These are phyloP conservation scores for Acer yangbiense DNA, from an alignment of 345 rosid species.

Conservation along the genomic window DNA sequence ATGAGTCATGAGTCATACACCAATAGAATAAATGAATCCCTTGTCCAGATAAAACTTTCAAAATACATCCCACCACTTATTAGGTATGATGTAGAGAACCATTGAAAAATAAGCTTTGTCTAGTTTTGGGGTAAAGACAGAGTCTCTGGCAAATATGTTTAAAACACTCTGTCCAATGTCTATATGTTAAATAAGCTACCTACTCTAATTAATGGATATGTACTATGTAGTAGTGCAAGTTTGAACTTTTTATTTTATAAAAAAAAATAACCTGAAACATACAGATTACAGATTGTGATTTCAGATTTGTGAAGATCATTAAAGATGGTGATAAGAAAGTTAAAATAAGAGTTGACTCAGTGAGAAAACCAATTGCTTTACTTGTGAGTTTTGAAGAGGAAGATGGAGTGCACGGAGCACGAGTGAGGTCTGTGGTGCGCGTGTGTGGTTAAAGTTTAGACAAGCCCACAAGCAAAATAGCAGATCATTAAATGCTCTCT, in stretches of 20 bases:
- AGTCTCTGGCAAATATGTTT: neutral
- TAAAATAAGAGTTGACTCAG: too few species aligned
- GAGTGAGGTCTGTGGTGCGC: constrained; percentile 31
- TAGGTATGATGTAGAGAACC: neutral
- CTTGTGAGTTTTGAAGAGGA: too few species aligned
- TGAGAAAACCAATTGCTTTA: too few species aligned
- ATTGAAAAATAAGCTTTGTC: neutral
- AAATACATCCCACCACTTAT: neutral
- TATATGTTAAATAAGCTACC: neutral
- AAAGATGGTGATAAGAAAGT: too few species aligned
- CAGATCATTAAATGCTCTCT: neutral
- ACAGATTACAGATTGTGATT: neutral
- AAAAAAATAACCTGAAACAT: neutral
- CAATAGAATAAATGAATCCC: neutral
- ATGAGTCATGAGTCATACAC: neutral
- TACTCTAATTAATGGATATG: too few species aligned
- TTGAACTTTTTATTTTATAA: neutral
- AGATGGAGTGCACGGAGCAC: constrained; percentile 37
- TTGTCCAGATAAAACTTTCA: neutral
- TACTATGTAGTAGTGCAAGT: neutral
- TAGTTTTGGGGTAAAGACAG: neutral
- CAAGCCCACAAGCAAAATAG: constrained; percentile 7
- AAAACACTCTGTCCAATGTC: neutral
- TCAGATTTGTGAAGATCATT: too few species aligned
- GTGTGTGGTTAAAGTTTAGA: constrained; percentile 22